phyloP scores from a whole-genome alignment of 371 early-diverging fungal species.

The Polyrhizophydium stewartii region DNA sequence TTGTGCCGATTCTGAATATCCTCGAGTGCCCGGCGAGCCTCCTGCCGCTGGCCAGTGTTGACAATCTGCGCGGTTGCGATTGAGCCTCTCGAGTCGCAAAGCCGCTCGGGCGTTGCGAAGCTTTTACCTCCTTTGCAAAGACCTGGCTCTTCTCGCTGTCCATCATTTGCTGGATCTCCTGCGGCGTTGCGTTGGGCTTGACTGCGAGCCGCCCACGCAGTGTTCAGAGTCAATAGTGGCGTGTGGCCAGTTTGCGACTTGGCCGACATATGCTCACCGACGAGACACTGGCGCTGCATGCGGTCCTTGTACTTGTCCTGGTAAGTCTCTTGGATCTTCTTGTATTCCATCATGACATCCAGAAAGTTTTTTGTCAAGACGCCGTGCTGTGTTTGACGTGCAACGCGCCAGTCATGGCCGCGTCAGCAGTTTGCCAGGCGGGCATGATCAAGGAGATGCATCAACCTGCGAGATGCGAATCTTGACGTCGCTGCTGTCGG shows the following conservation, averaged over 20 bases:
- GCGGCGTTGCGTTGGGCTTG: slow-evolving; percentile 77
- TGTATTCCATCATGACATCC: slow-evolving; percentile 76
- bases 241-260: not conserved
- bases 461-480: slow-evolving; percentile 64
- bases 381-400: slow-evolving; percentile 47
- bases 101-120: not conserved
- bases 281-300: slow-evolving; percentile 78
- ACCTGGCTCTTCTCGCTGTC: slow-evolving; percentile 71
- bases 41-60: slow-evolving; percentile 68
- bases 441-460: no score
- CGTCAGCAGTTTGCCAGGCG: not conserved
- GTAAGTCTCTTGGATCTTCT: slow-evolving; percentile 72
- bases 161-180: slow-evolving; percentile 73
- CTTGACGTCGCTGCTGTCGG: slow-evolving; percentile 52
- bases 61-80: slow-evolving; percentile 64
- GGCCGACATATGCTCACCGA: slow-evolving; percentile 68
- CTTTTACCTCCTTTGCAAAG: slow-evolving; percentile 81
- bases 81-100: no score
- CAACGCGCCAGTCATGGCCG: not conserved
- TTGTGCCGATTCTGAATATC: slow-evolving; percentile 86
- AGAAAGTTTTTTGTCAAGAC: slow-evolving; percentile 75
- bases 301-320: slow-evolving; percentile 79
- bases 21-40: slow-evolving; percentile 72
- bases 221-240: not conserved
- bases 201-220: slow-evolving; percentile 48